Evolutionary conservation across 1,284 basidiomycete genomes (phyloP), one percentile per base, ranked within the genome.

Genomic region (Chalciporus piperatoides): DNA sequence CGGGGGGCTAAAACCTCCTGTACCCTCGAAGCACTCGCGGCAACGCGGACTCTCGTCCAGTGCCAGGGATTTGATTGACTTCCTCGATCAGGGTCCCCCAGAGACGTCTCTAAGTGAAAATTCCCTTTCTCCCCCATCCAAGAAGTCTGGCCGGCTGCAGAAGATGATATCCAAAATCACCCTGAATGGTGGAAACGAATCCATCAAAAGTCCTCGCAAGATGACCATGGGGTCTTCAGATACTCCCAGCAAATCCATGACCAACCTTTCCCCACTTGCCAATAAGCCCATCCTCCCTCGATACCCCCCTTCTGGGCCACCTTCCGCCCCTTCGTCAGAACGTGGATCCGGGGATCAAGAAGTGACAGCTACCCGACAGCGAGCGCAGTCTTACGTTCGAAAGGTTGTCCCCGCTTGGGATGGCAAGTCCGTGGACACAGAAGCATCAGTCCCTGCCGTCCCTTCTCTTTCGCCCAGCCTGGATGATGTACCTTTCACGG

Each of bases 121-220:
- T 52, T 59, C 68, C 3, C 60, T 68, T 49, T 72, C 72, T 27
- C 58, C 73, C 41, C 69, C 67, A 37, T 65, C 72, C 35, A 84
- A 82, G 58, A 81, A 79, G 64, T 73, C 74, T 32, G 78, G 77
- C 40, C 76, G 86, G 30, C 68, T 90, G 51, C 83, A 87, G 62
- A 79, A 82, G 53, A 90, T 90, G 82, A 86, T 90, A 58, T 89
- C 86, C 21, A 82, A 80, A 56, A 70, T 90, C 41, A 81, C 78
- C 42, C 69, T 87, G 48, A 74, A 80, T 6, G 72, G 72, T 43
- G 73, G 70, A 24, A 61, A 58, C 28, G 63, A 65, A 23, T 63
- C 59, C 40, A 65, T 61, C 17, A 67, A 56, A 30, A 55, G 48
- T 27, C 53, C 64, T 48, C 66, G 65, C 19, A 68, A 66, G 38